A percentile compares a stretch with the other conserved stretches of the same genome.
Evolutionary conservation across 768 basidiomycete species (phyloP).

Genomic region (Bullera alba): DNA sequence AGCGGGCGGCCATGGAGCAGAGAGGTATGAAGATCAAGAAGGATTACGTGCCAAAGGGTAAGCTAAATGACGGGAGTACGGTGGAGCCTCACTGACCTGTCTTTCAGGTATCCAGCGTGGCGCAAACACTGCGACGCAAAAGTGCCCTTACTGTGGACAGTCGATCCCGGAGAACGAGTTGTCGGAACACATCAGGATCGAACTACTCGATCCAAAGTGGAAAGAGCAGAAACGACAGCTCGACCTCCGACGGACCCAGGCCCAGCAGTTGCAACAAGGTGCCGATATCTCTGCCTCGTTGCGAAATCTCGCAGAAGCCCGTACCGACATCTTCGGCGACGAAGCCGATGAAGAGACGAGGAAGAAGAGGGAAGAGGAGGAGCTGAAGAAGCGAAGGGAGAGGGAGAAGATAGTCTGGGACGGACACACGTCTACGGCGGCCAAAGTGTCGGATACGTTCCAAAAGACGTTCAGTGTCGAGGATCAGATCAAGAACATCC

Average conservation of each 20-base stretch:
- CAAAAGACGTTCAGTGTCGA: constrained; percentile 90
- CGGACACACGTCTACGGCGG: constrained; percentile 92
- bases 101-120: background rate
- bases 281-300: constrained; percentile 92
- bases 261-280: constrained; percentile 46
- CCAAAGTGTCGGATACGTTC: constrained; percentile 84
- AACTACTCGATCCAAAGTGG: constrained; percentile 94
- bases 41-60: constrained; percentile 90
- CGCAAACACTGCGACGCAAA: constrained; percentile 59
- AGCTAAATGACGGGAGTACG: constrained; percentile 45
- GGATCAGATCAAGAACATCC: constrained; percentile 95
- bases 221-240: constrained; percentile 86
- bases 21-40: constrained; percentile 51
- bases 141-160: constrained; percentile 90
- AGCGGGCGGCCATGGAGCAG: constrained; percentile 55
- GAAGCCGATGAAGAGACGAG: constrained; percentile 86
- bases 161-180: constrained; percentile 92
- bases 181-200: constrained; percentile 96
- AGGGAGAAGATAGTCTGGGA: constrained; percentile 97
- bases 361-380: constrained; percentile 68
- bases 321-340: constrained; percentile 94
- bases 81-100: background rate
- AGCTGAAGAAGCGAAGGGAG: constrained; percentile 71
- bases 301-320: constrained; percentile 84
- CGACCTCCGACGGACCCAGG: constrained; percentile 73